Base-by-base conservation (phyloP, 352 stramenopile species). In the Globisporangium emineosum region DNA sequence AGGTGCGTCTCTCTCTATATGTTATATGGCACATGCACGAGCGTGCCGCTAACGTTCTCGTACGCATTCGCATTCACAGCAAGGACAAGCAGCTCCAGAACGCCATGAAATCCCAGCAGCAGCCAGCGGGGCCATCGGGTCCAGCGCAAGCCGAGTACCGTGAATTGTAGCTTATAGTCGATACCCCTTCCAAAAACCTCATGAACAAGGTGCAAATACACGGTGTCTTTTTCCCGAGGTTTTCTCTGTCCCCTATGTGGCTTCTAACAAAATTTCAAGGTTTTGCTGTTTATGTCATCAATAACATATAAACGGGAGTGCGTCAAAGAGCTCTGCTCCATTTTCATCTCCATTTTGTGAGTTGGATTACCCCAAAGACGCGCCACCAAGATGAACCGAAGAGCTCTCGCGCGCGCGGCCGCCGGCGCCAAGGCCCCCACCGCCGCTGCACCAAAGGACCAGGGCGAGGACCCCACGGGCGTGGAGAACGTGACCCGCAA, bases 21-120 rank as follows among this genome's bases (percentile, higher is more conserved):
- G 35, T 35, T 23, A 2, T 17, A 42, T 9, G 42, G 10, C 8
- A 19, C 25, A 64, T 33, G 37, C 47, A 17, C 19, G 8, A 3
- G 45, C 17, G 21, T 17, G 51, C 12, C 51, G 42, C 19, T 57
- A 37, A 19, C 33, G 17, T 5, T 61, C 15, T 59, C 23, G 40
- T 12, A 35, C 12, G 5, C 21, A 13, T 51, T 12, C 25, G 2
- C 47, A 57, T n/a, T 56, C 50, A 60, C 68, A 89, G 86, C 72
- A 95, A 95, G 79, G 86, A 95, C 70, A 86, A 92, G 75, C 82
- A 88, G 53, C 73, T 95, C 47, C 82, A 89, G 51, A 74, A 90
- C 49, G 86, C 86, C 37, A 93, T 95, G 81, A 87, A 91, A 70
- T 68, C 71, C 45, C 83, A 75, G 57, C 69, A 73, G 72, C 66